Evolutionary conservation across 2,329 filamentous ascomycete species (phyloP).

Genomic region (Epichloe scottii): DNA sequence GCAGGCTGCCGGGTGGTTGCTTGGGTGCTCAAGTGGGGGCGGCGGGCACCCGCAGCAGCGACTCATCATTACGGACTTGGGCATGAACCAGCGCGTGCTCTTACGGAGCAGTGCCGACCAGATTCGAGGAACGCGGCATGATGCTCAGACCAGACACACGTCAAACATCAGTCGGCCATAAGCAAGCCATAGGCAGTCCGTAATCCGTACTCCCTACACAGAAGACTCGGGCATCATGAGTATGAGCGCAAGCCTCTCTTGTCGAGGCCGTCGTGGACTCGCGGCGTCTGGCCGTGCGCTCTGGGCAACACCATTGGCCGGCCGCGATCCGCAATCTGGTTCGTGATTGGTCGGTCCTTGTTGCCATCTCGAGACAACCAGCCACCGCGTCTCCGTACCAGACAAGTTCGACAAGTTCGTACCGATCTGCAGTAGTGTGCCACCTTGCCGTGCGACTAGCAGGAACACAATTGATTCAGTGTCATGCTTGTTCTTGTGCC

Average conservation of each 20-base stretch:
- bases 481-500: background rate
- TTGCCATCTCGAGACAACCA: background rate
- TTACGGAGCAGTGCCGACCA: too few relatives aligned
- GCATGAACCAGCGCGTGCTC: too few relatives aligned
- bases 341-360: background rate
- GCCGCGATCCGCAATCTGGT: background rate
- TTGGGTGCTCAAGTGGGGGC: too few relatives aligned
- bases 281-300: background rate
- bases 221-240: too few relatives aligned
- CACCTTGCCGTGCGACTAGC: background rate
- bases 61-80: too few relatives aligned
- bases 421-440: background rate
- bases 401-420: background rate
- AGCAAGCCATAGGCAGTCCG: too few relatives aligned
- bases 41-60: background rate
- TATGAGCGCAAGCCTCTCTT: too few relatives aligned
- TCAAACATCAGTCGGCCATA: too few relatives aligned
- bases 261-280: background rate
- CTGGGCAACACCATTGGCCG: conserved; percentile 1
- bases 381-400: background rate
- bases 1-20: background rate
- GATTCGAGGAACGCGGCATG: too few relatives aligned
- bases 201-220: too few relatives aligned
- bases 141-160: too few relatives aligned
- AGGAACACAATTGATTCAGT: background rate